Conservation (phyloP, 1,284 basidiomycete genomes). For the Puccinia sorghi region DNA sequence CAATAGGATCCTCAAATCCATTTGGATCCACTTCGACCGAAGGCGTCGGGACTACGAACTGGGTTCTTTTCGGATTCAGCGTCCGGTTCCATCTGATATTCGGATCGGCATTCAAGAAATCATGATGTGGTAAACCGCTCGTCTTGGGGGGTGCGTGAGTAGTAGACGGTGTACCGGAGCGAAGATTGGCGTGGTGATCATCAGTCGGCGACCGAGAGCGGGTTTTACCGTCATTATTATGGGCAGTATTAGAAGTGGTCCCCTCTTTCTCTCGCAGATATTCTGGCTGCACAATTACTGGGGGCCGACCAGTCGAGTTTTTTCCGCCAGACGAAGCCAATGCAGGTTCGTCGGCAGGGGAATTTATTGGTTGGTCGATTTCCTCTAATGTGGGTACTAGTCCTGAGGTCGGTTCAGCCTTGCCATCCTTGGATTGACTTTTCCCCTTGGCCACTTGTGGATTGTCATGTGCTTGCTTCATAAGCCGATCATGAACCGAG, state of each 20-base stretch:
- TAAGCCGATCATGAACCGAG: slow-evolving; percentile 37
- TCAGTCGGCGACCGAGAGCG: slow-evolving; percentile 57
- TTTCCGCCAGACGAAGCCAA: neutral
- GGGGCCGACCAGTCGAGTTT: slow-evolving; percentile 11
- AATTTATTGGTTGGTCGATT: neutral
- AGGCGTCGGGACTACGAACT: slow-evolving; percentile 63
- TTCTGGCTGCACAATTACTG: neutral
- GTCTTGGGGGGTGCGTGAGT: slow-evolving; percentile 55
- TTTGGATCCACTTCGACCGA: slow-evolving; percentile 73
- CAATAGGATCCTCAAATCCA: slow-evolving; percentile 81
- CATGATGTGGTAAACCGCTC: slow-evolving; percentile 3
- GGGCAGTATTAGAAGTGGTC: neutral
- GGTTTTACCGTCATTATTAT: neutral
- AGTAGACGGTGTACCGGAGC: slow-evolving; percentile 61
- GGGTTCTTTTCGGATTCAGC: slow-evolving; percentile 61
- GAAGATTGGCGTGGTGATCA: slow-evolving; percentile 63
- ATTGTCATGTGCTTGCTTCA: slow-evolving; percentile 24
- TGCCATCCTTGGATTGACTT: slow-evolving; percentile 14
- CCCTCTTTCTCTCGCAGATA: slow-evolving; percentile 5
- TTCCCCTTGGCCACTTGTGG: slow-evolving; percentile 23
- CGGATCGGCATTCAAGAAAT: slow-evolving; percentile 36
- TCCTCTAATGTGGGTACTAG: slow-evolving; percentile 32
- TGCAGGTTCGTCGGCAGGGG: neutral
- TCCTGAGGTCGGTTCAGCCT: slow-evolving; percentile 20
- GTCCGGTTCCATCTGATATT: slow-evolving; percentile 64